These are phyloP conservation scores for Cladobotryum mycophilum DNA, from an alignment of 2,329 filamentous ascomycete species.

Conservation along the genomic window DNA sequence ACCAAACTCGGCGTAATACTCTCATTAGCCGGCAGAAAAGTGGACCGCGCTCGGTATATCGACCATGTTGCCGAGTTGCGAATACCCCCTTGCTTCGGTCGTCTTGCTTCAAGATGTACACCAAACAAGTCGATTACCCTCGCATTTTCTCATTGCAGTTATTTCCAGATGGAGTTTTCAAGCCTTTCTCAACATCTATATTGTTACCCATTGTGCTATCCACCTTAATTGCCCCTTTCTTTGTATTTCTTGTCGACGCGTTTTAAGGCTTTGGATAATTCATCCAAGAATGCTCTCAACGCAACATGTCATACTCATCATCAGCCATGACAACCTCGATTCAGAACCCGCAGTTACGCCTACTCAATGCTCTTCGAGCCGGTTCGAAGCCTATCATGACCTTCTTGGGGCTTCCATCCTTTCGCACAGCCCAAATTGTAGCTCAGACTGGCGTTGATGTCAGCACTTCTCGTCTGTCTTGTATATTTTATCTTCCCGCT, in stretches of 20 bases:
- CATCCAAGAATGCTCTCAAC: not conserved
- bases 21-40: not conserved
- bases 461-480: too few species aligned
- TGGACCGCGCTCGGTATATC: not conserved
- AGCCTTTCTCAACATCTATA: not conserved
- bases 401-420: too few species aligned
- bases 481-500: too few species aligned
- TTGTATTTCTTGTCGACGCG: not conserved
- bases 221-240: not conserved
- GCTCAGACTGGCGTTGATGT: too few species aligned
- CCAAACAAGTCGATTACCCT: not conserved
- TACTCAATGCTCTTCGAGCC: too few species aligned
- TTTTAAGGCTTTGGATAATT: not conserved
- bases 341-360: too few species aligned
- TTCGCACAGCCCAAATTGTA: too few species aligned
- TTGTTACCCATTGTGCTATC: not conserved
- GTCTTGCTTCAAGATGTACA: too few species aligned
- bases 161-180: too few species aligned
- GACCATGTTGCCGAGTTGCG: not conserved
- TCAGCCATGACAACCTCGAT: not conserved
- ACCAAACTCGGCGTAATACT: not conserved
- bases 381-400: too few species aligned
- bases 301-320: not conserved
- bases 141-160: not conserved
- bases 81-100: not conserved